Conservation (phyloP, 805 yeast species). For the Lipomyces lipofer region DNA sequence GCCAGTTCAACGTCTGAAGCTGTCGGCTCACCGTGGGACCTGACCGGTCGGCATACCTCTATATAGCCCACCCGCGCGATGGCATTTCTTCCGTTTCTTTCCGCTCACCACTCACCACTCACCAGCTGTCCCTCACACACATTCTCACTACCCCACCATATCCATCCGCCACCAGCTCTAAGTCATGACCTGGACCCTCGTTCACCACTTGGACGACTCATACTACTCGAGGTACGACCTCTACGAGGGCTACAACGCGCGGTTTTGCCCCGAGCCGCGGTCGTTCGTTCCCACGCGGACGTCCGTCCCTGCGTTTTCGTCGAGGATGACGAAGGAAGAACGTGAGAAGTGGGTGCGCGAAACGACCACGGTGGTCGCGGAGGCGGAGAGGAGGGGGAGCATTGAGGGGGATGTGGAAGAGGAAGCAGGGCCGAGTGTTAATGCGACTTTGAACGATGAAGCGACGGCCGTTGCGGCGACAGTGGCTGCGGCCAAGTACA, state of each 20-base stretch:
- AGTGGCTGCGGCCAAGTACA: not conserved
- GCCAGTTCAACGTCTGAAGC: too few relatives aligned
- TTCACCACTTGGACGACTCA: conserved; percentile 20
- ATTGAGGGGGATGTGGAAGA: conserved; percentile 3
- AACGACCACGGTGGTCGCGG: conserved; percentile 8
- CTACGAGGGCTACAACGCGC: conserved; percentile 21
- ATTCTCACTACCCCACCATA: too few relatives aligned
- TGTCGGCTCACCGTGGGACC: too few relatives aligned
- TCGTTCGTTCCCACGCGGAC: not conserved
- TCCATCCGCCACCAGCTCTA: too few relatives aligned
- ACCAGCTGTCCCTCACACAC: too few relatives aligned
- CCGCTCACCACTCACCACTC: too few relatives aligned
- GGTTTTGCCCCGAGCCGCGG: conserved; percentile 19
- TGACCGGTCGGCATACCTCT: too few relatives aligned
- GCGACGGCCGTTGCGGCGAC: not conserved
- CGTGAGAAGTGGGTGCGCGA: conserved; percentile 8
- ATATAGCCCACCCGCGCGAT: too few relatives aligned
- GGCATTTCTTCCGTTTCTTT: too few relatives aligned
- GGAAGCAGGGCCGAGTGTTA: conserved; percentile 2
- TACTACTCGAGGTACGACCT: conserved; percentile 16
- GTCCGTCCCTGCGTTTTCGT: conserved; percentile 21
- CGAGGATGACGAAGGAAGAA: conserved; percentile 16
- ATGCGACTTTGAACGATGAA: not conserved
- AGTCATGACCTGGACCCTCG: conserved; percentile 21
- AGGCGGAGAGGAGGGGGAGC: conserved; percentile 4